Evolutionary conservation across 2,329 filamentous ascomycete species (phyloP).

Genomic region (Stagonosporopsis cucurbitacearum): DNA sequence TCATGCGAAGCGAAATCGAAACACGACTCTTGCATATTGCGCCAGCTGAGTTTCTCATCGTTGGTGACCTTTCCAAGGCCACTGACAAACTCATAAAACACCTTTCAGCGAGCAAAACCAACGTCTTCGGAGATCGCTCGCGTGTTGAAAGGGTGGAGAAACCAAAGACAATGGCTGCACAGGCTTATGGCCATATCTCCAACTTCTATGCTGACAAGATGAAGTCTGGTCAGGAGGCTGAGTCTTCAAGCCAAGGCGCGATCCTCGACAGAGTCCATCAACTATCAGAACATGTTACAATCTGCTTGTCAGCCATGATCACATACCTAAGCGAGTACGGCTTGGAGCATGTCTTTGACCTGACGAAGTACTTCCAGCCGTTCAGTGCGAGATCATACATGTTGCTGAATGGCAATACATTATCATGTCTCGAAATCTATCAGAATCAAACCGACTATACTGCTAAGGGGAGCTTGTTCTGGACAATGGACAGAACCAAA

Average conservation of each 20-base stretch:
- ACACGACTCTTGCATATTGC: constrained; percentile 94
- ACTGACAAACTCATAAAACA: constrained; percentile 93
- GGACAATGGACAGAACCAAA: constrained; percentile 90
- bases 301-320: constrained; percentile 97
- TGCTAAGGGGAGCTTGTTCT: constrained; percentile 88
- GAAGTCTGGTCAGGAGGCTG: constrained; percentile 55
- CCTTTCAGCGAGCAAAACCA: constrained; percentile 84
- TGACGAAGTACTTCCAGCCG: constrained; percentile 96
- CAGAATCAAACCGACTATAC: constrained; percentile 89
- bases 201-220: constrained; percentile 91
- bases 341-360: constrained; percentile 90
- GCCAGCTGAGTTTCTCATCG: constrained; percentile 91
- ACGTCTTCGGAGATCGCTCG: constrained; percentile 89
- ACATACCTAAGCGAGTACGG: constrained; percentile 90
- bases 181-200: constrained; percentile 87
- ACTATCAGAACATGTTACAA: constrained; percentile 82
- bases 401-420: constrained; percentile 92
- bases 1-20: constrained; percentile 96
- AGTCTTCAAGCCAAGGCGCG: constrained; percentile 54
- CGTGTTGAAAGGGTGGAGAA: constrained; percentile 81
- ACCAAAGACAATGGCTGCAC: constrained; percentile 79
- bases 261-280: constrained; percentile 86
- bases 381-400: constrained; percentile 95
- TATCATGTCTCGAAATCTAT: constrained; percentile 94
- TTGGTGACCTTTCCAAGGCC: constrained; percentile 86